A percentile compares a stretch with the other conserved stretches of the same genome.
Evolutionary conservation across 495 filamentous ascomycete species (phyloP).

Genomic region (Talaromyces adpressus): DNA sequence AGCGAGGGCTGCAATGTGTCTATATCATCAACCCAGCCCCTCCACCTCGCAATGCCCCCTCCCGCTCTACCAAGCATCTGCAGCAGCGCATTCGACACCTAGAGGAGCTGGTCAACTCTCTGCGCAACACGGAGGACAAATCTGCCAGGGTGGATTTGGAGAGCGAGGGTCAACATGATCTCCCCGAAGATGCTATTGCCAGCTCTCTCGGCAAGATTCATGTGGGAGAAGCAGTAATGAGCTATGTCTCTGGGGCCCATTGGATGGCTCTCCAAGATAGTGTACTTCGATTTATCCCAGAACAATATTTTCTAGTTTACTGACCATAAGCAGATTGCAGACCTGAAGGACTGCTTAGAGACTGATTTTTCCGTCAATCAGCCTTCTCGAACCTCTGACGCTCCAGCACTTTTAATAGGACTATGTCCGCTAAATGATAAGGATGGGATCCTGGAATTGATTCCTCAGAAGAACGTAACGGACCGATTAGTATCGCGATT

Average conservation of each 20-base stretch:
- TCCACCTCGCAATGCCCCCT: slow-evolving; percentile 4
- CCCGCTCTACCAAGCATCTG: not conserved
- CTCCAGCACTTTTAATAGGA: not conserved
- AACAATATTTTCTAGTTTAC: not conserved
- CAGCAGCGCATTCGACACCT: not conserved
- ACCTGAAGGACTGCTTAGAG: not conserved
- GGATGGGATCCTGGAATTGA: not conserved
- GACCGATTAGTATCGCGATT: slow-evolving; percentile 1
- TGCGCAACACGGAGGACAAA: not conserved
- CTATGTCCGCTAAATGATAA: not conserved
- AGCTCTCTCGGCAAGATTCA: not conserved
- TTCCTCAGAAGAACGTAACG: not conserved
- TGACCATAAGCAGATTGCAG: not conserved
- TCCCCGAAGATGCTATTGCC: not conserved
- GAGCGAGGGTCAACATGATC: not conserved
- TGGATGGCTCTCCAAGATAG: not conserved
- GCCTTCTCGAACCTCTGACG: not conserved
- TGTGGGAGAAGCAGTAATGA: not conserved
- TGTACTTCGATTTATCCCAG: not conserved
- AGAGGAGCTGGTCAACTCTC: not conserved
- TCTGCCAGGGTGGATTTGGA: not conserved
- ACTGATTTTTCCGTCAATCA: not conserved
- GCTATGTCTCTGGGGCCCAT: not conserved
- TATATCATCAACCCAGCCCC: slow-evolving; percentile 60
- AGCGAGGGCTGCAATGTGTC: slow-evolving; percentile 59